Evolutionary conservation across 768 basidiomycete genomes (phyloP), one percentile per base, ranked within the genome.

Genomic region (Pleurotus eryngii): DNA sequence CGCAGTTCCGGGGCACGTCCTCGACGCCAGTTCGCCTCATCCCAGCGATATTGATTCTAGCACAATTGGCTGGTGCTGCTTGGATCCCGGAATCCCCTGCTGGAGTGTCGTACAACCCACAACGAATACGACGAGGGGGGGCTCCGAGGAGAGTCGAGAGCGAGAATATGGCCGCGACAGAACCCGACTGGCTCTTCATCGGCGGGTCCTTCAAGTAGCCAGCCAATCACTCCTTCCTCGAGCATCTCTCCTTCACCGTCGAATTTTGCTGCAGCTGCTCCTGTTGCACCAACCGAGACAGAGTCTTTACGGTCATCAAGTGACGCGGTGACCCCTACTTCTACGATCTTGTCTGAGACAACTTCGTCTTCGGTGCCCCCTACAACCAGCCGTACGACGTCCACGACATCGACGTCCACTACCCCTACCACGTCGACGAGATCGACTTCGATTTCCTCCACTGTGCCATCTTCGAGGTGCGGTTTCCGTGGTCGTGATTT

Each of bases 341-440:
- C 49, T 22, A 2, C 49, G 15, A n/a, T 37, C 30, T 50, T 50
- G 49, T 50, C 49, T 35, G 49, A 27, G 49, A 50, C 49, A 50
- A 35, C 49, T 18, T 20, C 47, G 22, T 11, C 30, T 35, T 35
- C 30, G 30, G 30, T 35, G 30, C 30, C 30, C 3, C 30, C 8
- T 35, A 11, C 30, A 11, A 35, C 30, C 3, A 35, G 8, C 11
- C 30, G 30, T 35, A 35, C 30, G 30, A 35, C 30, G 30, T 35
- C 30, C 8, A 35, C 30, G 9, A 35, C 30, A 17, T 45, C 42
- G 20, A 45, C 20, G 11, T 45, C 15, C 11, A 51, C 24, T 17
- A 35, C 49, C 3, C 37, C 49, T 17, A 51, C 49, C 11, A 51
- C 49, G 11, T 37, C 49, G 17, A 39, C 49, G 6, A 30, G 27